A percentile compares a stretch with the other conserved stretches of the same genome.
Conservation (phyloP, 768 basidiomycete species). For the Rhizopogon sp. region DNA sequence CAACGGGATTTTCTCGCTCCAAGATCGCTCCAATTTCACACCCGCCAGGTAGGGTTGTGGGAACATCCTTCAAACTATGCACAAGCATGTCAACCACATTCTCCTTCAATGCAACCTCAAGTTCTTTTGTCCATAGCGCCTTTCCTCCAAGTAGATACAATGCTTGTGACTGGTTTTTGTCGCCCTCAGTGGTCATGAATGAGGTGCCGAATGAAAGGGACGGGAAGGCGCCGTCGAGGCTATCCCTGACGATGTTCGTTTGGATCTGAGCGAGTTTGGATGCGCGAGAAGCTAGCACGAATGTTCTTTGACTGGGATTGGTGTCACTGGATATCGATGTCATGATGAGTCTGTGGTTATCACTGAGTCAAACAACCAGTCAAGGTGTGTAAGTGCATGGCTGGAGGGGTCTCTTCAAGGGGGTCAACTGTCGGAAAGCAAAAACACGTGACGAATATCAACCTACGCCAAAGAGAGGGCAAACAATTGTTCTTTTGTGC, state of each 20-base stretch:
- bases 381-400: too few species aligned
- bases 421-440: background rate
- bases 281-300: constrained; percentile 78
- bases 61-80: constrained; percentile 91
- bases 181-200: constrained; percentile 72
- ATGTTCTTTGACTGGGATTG: constrained; percentile 32
- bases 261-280: constrained; percentile 90
- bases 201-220: constrained; percentile 42
- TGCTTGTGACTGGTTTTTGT: constrained; percentile 87
- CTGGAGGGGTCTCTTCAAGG: background rate
- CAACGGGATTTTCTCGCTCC: constrained; percentile 84
- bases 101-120: constrained; percentile 78
- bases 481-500: constrained; percentile 22
- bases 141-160: constrained; percentile 90
- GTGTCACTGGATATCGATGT: too few species aligned
- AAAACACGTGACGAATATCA: constrained; percentile 38
- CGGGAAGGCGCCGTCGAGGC: constrained; percentile 56
- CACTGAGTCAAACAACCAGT: too few species aligned
- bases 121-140: constrained; percentile 93
- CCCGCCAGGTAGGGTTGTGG: constrained; percentile 78
- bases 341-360: too few species aligned
- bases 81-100: constrained; percentile 85
- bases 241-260: constrained; percentile 71
- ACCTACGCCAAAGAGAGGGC: constrained; percentile 47
- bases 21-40: constrained; percentile 83